phyloP scores from a whole-genome alignment of 2,329 filamentous ascomycete species.

The Penicillium psychrosexuale region DNA sequence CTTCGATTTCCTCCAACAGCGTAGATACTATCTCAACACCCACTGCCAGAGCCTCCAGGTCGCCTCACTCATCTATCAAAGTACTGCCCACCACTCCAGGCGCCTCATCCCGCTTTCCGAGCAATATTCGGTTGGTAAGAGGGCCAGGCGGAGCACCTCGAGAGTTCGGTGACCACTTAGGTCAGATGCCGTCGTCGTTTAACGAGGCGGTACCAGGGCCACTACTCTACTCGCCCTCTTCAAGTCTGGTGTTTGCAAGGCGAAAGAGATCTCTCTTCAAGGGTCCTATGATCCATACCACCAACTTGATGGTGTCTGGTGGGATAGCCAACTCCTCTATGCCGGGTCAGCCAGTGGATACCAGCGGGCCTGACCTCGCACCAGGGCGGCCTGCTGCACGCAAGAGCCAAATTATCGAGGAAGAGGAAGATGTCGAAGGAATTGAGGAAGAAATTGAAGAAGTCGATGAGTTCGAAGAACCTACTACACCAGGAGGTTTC shows the following conservation, averaged over 20 bases:
- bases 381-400: conserved; percentile 29
- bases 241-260: conserved; percentile 46
- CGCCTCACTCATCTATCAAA: conserved; percentile 87
- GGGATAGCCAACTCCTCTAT: conserved; percentile 36
- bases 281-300: conserved; percentile 44
- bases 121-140: conserved; percentile 79
- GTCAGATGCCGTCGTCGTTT: conserved; percentile 32
- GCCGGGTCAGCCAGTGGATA: conserved; percentile 26
- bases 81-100: conserved; percentile 90
- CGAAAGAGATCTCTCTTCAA: conserved; percentile 47
- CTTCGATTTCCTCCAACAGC: conserved; percentile 80
- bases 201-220: conserved; percentile 39
- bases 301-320: conserved; percentile 33
- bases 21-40: conserved; percentile 67
- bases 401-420: conserved; percentile 46
- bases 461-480: conserved; percentile 40
- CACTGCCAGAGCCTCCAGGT: conserved; percentile 64
- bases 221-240: conserved; percentile 40
- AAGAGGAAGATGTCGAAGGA: conserved; percentile 42
- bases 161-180: conserved; percentile 25
- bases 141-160: conserved; percentile 36
- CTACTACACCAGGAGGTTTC: conserved; percentile 23
- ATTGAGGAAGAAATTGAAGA: conserved; percentile 43
- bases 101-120: conserved; percentile 67
- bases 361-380: conserved; percentile 15